Evolutionary conservation across 225 moss, liverwort and hornwort species (phyloP).

Genomic region (Marchantia paleacea): DNA sequence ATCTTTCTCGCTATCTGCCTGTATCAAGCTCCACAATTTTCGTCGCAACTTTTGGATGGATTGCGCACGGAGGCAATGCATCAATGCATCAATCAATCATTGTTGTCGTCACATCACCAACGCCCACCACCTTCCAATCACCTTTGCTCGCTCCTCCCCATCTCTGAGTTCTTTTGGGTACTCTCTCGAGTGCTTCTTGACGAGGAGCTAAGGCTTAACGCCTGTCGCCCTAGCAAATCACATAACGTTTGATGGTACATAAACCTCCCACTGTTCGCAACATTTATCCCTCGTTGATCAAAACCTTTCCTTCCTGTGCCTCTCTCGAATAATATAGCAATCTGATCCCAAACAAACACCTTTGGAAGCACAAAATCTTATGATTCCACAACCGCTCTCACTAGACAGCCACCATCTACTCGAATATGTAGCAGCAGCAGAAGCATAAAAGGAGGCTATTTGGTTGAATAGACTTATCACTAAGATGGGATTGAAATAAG

Average conservation of each 20-base stretch:
- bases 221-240: too few species aligned
- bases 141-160: background rate
- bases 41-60: background rate
- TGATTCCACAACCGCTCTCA: background rate
- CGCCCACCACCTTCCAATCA: background rate
- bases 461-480: too few species aligned
- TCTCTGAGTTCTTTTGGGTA: background rate
- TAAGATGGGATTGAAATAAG: too few species aligned
- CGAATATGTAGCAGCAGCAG: too few species aligned
- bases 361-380: background rate
- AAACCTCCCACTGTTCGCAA: background rate
- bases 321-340: background rate
- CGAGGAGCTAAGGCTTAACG: too few species aligned
- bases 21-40: constrained; percentile 3
- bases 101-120: background rate
- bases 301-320: background rate
- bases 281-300: constrained; percentile 8
- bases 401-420: constrained; percentile 3
- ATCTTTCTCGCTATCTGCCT: background rate
- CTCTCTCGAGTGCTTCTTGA: too few species aligned
- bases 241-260: too few species aligned
- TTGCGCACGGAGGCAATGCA: background rate
- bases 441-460: too few species aligned
- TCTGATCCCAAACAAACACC: background rate
- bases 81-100: background rate